Conservation (phyloP, 1,139 yeast species). For the Blastobotrys petasosporus region DNA sequence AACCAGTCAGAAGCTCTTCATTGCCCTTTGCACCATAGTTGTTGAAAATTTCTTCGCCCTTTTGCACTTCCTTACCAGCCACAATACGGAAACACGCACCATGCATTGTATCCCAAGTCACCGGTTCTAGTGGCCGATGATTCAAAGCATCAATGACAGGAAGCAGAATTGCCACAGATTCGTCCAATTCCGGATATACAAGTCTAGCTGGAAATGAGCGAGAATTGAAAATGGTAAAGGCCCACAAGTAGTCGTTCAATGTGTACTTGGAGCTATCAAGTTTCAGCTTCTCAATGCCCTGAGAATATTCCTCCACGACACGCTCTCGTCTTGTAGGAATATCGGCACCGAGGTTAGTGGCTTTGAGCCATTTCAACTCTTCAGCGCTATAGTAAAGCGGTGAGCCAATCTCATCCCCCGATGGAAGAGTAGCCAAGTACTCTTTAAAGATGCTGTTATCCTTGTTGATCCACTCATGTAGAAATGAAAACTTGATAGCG, state of each 20-base stretch:
- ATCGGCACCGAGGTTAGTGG: conserved; percentile 50
- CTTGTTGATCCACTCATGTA: conserved; percentile 20
- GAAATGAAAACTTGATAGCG: conserved; percentile 23
- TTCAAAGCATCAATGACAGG: conserved; percentile 79
- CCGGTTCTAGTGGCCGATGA: conserved; percentile 57
- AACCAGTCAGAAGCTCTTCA: conserved; percentile 55
- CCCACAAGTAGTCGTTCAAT: conserved; percentile 58
- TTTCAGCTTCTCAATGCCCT: conserved; percentile 12
- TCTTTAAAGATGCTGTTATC: conserved; percentile 33
- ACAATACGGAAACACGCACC: conserved; percentile 28
- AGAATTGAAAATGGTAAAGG: conserved; percentile 61
- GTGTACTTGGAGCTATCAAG: conserved; percentile 13
- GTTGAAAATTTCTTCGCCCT: conserved; percentile 55
- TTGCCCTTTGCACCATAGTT: conserved; percentile 87
- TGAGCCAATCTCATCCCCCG: conserved; percentile 41
- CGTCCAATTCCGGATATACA: conserved; percentile 33
- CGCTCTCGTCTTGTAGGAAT: conserved; percentile 22
- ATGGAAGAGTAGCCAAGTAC: conserved; percentile 58
- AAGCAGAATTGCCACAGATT: conserved; percentile 42
- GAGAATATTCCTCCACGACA: conserved; percentile 32
- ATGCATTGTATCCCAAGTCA: conserved; percentile 50
- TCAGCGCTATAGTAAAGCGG: conserved; percentile 60
- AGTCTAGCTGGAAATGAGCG: conserved; percentile 65
- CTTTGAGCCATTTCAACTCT: conserved; percentile 49
- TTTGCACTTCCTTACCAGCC: conserved; percentile 20